Conservation (phyloP, 1,139 yeast genomes). For the Candida sp. region DNA sequence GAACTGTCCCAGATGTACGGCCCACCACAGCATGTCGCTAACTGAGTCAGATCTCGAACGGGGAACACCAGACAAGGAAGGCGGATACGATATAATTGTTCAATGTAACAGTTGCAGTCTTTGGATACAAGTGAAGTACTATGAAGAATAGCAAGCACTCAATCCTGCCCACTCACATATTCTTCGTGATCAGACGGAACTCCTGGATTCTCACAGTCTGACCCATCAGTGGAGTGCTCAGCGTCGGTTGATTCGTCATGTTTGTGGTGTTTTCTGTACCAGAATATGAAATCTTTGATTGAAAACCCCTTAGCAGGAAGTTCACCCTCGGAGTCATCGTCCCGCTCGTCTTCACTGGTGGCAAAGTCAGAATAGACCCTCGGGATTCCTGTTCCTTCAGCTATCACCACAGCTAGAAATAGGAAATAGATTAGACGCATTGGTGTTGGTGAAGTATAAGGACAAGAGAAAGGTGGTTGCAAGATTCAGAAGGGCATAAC, state of each 20-base stretch:
- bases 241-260: background rate
- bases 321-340: background rate
- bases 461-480: background rate
- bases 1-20: conserved; percentile 78
- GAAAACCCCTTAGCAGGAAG: conserved; percentile 9
- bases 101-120: conserved; percentile 85
- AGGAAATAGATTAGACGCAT: conserved; percentile 1
- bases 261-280: background rate
- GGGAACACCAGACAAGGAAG: conserved; percentile 54
- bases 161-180: background rate
- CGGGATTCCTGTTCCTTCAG: background rate
- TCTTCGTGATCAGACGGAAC: background rate
- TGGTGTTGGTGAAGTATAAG: background rate
- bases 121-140: conserved; percentile 79
- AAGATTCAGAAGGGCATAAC: conserved; percentile 4
- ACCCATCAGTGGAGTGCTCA: background rate
- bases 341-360: conserved; percentile 4
- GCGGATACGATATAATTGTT: conserved; percentile 69
- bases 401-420: background rate
- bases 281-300: conserved; percentile 3
- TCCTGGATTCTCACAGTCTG: background rate
- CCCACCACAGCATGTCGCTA: conserved; percentile 55
- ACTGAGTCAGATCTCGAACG: conserved; percentile 63
- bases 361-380: conserved; percentile 3
- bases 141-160: conserved; percentile 31